A percentile compares a stretch with the other conserved stretches of the same genome.
Evolutionary conservation across 2,329 filamentous ascomycete species (phyloP).

Genomic region (Rosellinia necatrix): DNA sequence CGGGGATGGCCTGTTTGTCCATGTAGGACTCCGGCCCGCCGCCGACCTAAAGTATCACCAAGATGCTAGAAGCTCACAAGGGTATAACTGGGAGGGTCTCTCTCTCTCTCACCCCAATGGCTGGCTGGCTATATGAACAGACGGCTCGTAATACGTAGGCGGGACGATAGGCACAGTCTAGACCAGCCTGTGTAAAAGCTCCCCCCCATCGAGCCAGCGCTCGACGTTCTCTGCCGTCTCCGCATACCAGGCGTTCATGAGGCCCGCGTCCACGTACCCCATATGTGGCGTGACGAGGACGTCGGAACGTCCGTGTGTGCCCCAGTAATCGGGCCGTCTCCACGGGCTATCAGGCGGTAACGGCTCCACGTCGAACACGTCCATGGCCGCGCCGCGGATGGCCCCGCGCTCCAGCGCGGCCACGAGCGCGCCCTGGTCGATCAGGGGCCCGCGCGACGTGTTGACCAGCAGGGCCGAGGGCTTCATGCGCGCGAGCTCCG

Average conservation of each 20-base stretch:
- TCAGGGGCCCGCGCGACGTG: constrained; percentile 70
- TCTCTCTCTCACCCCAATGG: too few species aligned
- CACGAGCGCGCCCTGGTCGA: constrained; percentile 69
- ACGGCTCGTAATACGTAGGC: too few species aligned
- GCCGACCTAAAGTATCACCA: too few species aligned
- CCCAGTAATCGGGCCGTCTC: constrained; percentile 51
- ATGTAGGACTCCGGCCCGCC: too few species aligned
- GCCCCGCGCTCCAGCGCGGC: constrained; percentile 59
- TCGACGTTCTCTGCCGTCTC: constrained; percentile 67
- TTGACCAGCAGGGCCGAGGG: constrained; percentile 67
- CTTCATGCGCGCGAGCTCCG: constrained; percentile 68
- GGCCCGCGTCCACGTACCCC: constrained; percentile 72
- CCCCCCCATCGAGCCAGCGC: constrained; percentile 48
- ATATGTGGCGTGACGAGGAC: constrained; percentile 73
- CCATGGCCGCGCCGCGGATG: constrained; percentile 71
- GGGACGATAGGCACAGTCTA: too few species aligned
- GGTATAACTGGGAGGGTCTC: too few species aligned
- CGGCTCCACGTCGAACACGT: constrained; percentile 77
- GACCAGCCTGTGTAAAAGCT: background rate
- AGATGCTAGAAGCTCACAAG: too few species aligned
- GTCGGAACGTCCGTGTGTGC: constrained; percentile 51
- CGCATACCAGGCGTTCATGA: constrained; percentile 68
- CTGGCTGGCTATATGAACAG: too few species aligned
- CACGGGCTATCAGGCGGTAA: constrained; percentile 62
- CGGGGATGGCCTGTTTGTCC: too few species aligned